Base-by-base conservation (phyloP, 2,329 filamentous ascomycete species). In the Capronia epimyces region DNA sequence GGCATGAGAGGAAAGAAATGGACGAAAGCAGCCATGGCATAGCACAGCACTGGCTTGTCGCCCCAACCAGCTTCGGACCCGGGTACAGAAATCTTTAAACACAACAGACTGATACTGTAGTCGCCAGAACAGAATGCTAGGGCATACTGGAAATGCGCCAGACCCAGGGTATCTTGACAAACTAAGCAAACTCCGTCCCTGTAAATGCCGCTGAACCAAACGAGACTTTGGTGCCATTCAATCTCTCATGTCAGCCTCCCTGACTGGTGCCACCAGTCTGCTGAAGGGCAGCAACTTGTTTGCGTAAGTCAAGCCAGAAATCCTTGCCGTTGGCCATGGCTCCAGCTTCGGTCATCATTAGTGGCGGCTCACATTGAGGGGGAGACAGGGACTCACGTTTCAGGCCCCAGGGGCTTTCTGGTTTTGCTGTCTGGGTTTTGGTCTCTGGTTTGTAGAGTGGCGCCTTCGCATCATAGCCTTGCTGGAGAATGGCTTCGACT, bases 231-330 rank as follows among this genome's bases (percentile, higher is more conserved):
- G 15, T 29, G 32, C 7, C 27, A 12, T 20, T 37, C n/a, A 12
- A 18, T 22, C 12, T 31, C 34, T 9, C 36, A 20, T 24, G 29
- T 62, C 44, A 63, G 20, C 60, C 61, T 10, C 61, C 61, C 32
- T 58, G 54, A 36, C 52, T 57, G 9, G 53, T 53, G 36, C 58
- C 57, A 3, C 54, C 59, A 1, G 53, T 50, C 52, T 71, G 66
- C 34, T 68, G 71, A 34, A 73, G 60, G 9, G 66, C 59, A 1
- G 69, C 64, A 10, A 75, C 62, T 55, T 75, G 73, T 59, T 73
- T 75, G 34, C 72, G 69, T 24, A 75, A 66, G 53, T 75, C 73
- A 43, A 73, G 63, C 60, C 73, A 75, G 62, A 75, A 75, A 53
- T 75, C 73, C 60, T 71, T 75, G 7, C 71, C 71, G 52, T 69